Conservation (phyloP, 2,329 filamentous ascomycete species). For the Talaromyces verruculosus region DNA sequence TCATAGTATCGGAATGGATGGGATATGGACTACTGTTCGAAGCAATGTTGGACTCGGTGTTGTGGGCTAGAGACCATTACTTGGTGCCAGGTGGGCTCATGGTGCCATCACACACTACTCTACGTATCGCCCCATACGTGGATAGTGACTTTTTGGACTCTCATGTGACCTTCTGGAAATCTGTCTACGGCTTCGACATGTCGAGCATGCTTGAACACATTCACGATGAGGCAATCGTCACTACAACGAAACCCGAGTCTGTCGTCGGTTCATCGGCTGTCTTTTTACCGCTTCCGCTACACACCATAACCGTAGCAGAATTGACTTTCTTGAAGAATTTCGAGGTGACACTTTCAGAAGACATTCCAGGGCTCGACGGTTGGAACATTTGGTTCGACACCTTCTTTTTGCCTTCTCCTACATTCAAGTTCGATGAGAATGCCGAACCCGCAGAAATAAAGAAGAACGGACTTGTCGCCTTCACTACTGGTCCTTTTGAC, state of each 20-base stretch:
- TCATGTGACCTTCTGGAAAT: constrained; percentile 80
- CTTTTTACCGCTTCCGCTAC: constrained; percentile 75
- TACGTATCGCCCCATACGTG: constrained; percentile 77
- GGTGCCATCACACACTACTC: constrained; percentile 79
- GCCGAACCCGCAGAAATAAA: constrained; percentile 62
- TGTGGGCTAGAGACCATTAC: constrained; percentile 85
- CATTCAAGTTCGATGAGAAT: constrained; percentile 52
- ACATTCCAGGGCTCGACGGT: constrained; percentile 73
- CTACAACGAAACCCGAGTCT: constrained; percentile 63
- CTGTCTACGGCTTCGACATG: constrained; percentile 96
- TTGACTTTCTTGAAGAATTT: constrained; percentile 73
- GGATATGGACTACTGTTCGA: constrained; percentile 91
- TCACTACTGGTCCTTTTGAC: constrained; percentile 79
- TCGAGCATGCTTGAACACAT: constrained; percentile 81
- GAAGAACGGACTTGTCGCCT: constrained; percentile 66
- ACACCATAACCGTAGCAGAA: constrained; percentile 69
- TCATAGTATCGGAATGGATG: constrained; percentile 98
- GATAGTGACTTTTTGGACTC: constrained; percentile 76
- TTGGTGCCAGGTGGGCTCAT: constrained; percentile 77
- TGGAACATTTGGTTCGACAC: constrained; percentile 94
- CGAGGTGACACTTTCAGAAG: constrained; percentile 59
- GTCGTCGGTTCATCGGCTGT: constrained; percentile 56
- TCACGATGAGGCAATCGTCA: constrained; percentile 76
- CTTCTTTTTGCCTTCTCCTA: constrained; percentile 71
- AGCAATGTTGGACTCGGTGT: constrained; percentile 90